Evolutionary conservation across 2,329 filamentous ascomycete genomes (phyloP), one percentile per base, ranked within the genome.

Genomic region (Monascus ruber): DNA sequence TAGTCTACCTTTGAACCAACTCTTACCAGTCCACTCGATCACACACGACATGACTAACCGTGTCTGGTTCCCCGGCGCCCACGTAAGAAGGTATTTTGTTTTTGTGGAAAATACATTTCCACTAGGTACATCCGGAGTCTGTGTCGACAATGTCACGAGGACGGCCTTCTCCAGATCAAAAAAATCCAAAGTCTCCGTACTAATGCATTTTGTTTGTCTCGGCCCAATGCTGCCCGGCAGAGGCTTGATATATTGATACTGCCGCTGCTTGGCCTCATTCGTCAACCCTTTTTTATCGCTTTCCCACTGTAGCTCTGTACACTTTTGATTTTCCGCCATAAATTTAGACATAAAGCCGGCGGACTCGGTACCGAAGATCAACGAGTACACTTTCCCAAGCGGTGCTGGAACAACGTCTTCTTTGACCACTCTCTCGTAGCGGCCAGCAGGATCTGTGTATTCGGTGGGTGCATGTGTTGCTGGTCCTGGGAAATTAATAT

Each of bases 1-100:
- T 4, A 44, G 56, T 70, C 58, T 69, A 93, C 88, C 85, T 69
- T 91, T 95, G 34, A 98, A 68, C 91, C 91, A 98, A 68, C 88
- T 95, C 72, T 96, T 98, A 51, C 88, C 88, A 3, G 82, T 81
- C 93, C 93, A 98, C 56, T 98, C 93, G 33, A 95, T 84, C 2
- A 79, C 82, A 59, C 86, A 95, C 49, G 82, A 95, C 66, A 89
- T 82, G 45, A 91, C 78, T 26, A 98, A 67, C 26, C 87, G 76
- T 1, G 93, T 98, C 31, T 78, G 70, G 53, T 94, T 94, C 45
- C 80, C 81, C 37, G 91, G 79, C 4, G 81, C 87, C 91, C 91
- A 98, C 37, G 85, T 85, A 24, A 98, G 71, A 55, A 93, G 94
- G 56, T 96, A 98, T 51, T 83, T 85, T 3, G 91, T 98, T 64